phyloP scores from a whole-genome alignment of 148 eudicot genomes.

The Salicornia ramosissima region DNA sequence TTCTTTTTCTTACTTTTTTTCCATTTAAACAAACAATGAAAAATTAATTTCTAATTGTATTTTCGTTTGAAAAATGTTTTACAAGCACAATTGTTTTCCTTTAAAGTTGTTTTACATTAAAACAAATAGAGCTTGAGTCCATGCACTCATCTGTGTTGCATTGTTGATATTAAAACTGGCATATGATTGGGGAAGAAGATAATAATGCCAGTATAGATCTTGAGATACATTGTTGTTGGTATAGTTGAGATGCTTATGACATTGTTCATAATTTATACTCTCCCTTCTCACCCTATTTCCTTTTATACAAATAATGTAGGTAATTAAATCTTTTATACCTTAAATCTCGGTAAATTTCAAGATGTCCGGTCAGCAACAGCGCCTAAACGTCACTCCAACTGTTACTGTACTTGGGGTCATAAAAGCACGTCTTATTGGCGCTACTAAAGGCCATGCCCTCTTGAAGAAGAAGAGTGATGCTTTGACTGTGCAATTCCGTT shows the following conservation, averaged over 20 bases:
- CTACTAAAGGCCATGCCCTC: constrained; percentile 79
- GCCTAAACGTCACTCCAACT: constrained; percentile 67
- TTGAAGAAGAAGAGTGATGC: constrained; percentile 84
- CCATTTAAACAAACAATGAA: too few relatives aligned
- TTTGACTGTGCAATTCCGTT: constrained; percentile 68
- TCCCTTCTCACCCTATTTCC: not conserved
- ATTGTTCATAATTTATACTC: not conserved
- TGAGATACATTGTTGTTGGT: not conserved
- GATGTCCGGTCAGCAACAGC: constrained; percentile 68
- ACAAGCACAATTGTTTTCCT: too few relatives aligned
- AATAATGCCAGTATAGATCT: not conserved
- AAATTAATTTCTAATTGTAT: too few relatives aligned
- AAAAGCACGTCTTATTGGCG: constrained; percentile 74
- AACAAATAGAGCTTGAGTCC: too few relatives aligned
- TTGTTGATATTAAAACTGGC: not conserved
- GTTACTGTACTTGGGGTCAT: constrained; percentile 74
- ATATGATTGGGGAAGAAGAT: not conserved
- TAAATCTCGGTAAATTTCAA: constrained; percentile 11
- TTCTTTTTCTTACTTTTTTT: too few relatives aligned
- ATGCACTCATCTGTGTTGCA: not conserved
- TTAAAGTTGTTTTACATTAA: too few relatives aligned
- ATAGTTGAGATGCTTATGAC: not conserved
- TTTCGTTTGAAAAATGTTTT: too few relatives aligned
- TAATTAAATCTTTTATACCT: constrained; percentile 3
- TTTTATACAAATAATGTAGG: not conserved